These are phyloP conservation scores for Singerocomus rubriflavus DNA, from an alignment of 1,284 basidiomycete genomes.

Conservation along the genomic window DNA sequence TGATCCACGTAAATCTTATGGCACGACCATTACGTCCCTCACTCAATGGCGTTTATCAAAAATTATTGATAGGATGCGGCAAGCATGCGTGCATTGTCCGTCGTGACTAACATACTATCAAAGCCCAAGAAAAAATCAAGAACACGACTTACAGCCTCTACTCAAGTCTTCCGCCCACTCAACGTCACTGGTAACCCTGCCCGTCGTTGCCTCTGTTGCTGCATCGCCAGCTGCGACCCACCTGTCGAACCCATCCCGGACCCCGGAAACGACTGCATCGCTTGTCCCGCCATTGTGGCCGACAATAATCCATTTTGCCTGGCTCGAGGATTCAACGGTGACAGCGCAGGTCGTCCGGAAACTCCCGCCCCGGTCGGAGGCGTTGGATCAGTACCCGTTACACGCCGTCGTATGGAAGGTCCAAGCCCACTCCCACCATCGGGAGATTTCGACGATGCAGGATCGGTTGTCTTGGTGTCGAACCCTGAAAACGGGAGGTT, in stretches of 20 bases:
- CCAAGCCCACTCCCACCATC: slow-evolving; percentile 20
- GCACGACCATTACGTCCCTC: not conserved
- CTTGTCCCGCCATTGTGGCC: slow-evolving; percentile 23
- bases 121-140: not conserved
- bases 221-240: slow-evolving; percentile 35
- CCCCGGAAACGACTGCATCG: slow-evolving; percentile 20
- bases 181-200: slow-evolving; percentile 38
- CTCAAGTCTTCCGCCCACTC: slow-evolving; percentile 28
- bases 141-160: not conserved
- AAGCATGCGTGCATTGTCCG: not conserved
- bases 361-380: slow-evolving; percentile 22
- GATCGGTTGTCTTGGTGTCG: slow-evolving; percentile 20
- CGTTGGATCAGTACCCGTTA: slow-evolving; percentile 44
- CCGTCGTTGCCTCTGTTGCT: slow-evolving; percentile 50
- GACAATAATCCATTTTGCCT: slow-evolving; percentile 47
- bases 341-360: slow-evolving; percentile 45
- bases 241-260: slow-evolving; percentile 9
- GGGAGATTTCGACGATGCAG: slow-evolving; percentile 20
- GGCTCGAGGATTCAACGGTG: slow-evolving; percentile 71
- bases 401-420: slow-evolving; percentile 53
- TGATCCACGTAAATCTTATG: not conserved
- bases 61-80: no score
- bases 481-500: slow-evolving; percentile 18
- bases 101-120: not conserved
- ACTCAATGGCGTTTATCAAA: not conserved